Evolutionary conservation across 2,329 filamentous ascomycete genomes (phyloP).

Genomic region (Neofusicoccum umdonicola): DNA sequence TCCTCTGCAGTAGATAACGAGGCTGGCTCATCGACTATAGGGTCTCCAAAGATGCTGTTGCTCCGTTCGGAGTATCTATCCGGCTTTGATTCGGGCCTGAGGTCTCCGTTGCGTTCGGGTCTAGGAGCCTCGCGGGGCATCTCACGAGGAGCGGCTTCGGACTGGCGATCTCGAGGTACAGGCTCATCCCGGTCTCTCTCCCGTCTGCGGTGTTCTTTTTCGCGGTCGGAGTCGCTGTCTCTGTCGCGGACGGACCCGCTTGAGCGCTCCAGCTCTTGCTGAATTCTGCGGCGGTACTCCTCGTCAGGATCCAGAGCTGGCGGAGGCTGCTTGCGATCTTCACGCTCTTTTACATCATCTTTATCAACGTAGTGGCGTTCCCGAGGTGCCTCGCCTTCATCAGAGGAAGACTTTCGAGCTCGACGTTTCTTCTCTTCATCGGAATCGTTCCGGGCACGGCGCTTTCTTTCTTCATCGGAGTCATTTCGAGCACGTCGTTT

Average conservation of each 20-base stretch:
- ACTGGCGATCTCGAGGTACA: background rate
- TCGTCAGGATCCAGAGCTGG: conserved; percentile 47
- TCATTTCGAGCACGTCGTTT: conserved; percentile 21
- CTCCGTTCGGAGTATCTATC: conserved; percentile 25
- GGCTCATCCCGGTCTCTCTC: conserved; percentile 25
- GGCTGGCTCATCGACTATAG: conserved; percentile 35
- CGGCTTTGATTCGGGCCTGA: background rate
- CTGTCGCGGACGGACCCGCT: conserved; percentile 30
- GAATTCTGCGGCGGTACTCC: conserved; percentile 50
- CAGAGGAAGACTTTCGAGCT: conserved; percentile 29
- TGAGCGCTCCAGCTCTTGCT: conserved; percentile 42
- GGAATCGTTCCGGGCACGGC: conserved; percentile 18
- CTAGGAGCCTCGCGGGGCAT: background rate
- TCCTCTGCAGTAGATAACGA: conserved; percentile 25
- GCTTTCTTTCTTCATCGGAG: conserved; percentile 27
- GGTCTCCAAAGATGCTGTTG: conserved; percentile 28
- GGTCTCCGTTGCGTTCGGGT: conserved; percentile 23
- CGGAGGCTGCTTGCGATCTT: conserved; percentile 28
- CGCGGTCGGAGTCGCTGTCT: conserved; percentile 28
- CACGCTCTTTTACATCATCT: conserved; percentile 27
- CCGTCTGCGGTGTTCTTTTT: conserved; percentile 33
- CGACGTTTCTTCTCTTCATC: conserved; percentile 28
- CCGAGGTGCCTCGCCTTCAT: conserved; percentile 32
- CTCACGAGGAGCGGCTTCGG: background rate
- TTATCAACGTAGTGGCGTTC: conserved; percentile 33